Evolutionary conservation across 1,139 yeast genomes (phyloP).

Genomic region (Protomyces inouyei): DNA sequence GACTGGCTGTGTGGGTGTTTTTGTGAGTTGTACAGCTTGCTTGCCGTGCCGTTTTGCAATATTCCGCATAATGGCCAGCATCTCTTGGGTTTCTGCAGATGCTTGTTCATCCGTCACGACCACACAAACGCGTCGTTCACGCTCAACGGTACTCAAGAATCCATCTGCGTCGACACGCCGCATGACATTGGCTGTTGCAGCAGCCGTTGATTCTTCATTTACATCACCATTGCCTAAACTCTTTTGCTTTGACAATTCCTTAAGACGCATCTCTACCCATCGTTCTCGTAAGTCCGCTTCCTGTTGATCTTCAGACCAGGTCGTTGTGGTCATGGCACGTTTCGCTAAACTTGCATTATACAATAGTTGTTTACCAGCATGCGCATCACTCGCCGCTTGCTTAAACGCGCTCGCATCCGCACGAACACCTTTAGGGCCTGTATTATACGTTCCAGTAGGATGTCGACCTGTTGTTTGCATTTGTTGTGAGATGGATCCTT

Average conservation of each 20-base stretch:
- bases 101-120: conserved; percentile 13
- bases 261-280: conserved; percentile 28
- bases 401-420: conserved; percentile 11
- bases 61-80: not conserved
- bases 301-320: conserved; percentile 12
- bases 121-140: conserved; percentile 18
- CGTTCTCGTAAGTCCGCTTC: conserved; percentile 20
- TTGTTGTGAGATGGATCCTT: not conserved
- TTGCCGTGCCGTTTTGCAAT: conserved; percentile 5
- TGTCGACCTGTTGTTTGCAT: not conserved
- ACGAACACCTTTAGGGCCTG: conserved; percentile 31
- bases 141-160: conserved; percentile 22
- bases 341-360: not conserved
- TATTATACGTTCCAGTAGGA: conserved; percentile 11
- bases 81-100: not conserved
- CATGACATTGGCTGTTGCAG: not conserved
- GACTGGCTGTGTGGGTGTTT: conserved; percentile 7
- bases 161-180: conserved; percentile 16
- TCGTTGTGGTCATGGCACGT: conserved; percentile 17
- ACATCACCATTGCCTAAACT: not conserved
- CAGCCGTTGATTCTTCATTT: not conserved
- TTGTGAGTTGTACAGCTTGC: not conserved
- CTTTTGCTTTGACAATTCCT: conserved; percentile 20
- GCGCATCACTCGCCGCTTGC: not conserved
- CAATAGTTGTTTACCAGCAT: not conserved